These are phyloP conservation scores for Aspergillus sp. DNA, from an alignment of 2,329 filamentous ascomycete species.

Conservation along the genomic window DNA sequence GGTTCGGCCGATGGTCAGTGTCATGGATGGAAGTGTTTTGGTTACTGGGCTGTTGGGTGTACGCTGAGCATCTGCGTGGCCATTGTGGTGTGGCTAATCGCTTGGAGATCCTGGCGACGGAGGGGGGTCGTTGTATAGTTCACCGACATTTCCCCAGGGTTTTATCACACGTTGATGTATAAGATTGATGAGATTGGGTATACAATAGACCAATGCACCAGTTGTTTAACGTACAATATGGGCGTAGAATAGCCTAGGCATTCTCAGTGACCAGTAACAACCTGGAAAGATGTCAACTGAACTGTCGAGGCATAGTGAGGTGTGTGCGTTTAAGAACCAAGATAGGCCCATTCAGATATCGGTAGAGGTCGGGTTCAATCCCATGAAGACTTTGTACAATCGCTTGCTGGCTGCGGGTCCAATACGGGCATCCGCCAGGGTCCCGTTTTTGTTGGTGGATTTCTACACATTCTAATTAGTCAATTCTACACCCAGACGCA, in stretches of 20 bases:
- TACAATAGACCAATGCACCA: background rate
- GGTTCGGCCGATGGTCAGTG: conserved; percentile 60
- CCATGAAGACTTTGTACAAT: conserved; percentile 51
- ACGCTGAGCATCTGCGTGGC: conserved; percentile 74
- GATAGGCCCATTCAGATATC: conserved; percentile 32
- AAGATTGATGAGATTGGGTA: background rate
- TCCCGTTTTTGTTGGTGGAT: conserved; percentile 49
- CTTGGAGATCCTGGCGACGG: conserved; percentile 82
- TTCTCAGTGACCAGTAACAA: too few relatives aligned
- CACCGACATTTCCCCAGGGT: background rate
- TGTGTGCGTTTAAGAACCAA: background rate
- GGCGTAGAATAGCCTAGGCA: too few relatives aligned
- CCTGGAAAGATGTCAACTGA: too few relatives aligned
- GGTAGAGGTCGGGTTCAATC: conserved; percentile 43
- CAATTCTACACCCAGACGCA: too few relatives aligned
- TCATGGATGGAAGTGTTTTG: conserved; percentile 79
- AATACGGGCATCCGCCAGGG: conserved; percentile 44
- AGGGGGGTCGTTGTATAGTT: conserved; percentile 68
- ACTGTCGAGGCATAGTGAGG: too few relatives aligned
- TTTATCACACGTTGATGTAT: background rate
- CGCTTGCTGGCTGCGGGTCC: conserved; percentile 49
- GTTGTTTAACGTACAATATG: too few relatives aligned
- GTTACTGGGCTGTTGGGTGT: conserved; percentile 79
- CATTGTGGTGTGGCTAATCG: conserved; percentile 68
- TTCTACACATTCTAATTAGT: conserved; percentile 32